A percentile compares a stretch with the other conserved stretches of the same genome.
phyloP scores from a whole-genome alignment of 768 basidiomycete species.

The Termitomyces sp. region DNA sequence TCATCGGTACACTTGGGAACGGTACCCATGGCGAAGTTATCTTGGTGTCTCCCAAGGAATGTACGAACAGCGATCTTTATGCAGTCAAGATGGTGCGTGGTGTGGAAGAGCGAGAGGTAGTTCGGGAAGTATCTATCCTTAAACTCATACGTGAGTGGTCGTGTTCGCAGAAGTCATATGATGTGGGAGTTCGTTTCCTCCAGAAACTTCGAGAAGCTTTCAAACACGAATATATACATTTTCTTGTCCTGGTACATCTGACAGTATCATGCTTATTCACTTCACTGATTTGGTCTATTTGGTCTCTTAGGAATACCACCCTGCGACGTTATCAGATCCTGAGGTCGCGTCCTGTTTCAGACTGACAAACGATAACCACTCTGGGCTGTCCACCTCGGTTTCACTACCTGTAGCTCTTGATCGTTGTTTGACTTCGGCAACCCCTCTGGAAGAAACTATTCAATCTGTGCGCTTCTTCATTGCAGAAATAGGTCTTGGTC shows the following conservation, averaged over 20 bases:
- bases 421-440: conserved; percentile 3
- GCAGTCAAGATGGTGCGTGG: conserved; percentile 21
- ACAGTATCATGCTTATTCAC: not conserved
- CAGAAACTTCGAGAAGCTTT: conserved; percentile 20
- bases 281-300: not conserved
- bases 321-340: conserved; percentile 24
- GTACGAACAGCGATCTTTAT: conserved; percentile 7
- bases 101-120: conserved; percentile 4
- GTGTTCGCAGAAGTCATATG: not conserved
- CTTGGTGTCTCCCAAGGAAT: conserved; percentile 12
- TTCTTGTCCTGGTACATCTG: conserved; percentile 20
- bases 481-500: conserved; percentile 27
- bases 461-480: conserved; percentile 23
- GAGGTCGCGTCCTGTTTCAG: conserved; percentile 21
- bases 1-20: conserved; percentile 16
- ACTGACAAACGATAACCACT: conserved; percentile 1
- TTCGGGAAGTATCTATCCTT: conserved; percentile 18
- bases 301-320: conserved; percentile 24
- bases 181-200: conserved; percentile 16
- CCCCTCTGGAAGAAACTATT: conserved; percentile 6
- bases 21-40: conserved; percentile 23
- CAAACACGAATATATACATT: conserved; percentile 14
- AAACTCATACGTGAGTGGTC: conserved; percentile 13
- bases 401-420: conserved; percentile 10
- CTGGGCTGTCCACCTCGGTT: conserved; percentile 5